Evolutionary conservation across 1,284 basidiomycete species (phyloP), one percentile per base, ranked within the genome.

Genomic region (Serendipita sp.): DNA sequence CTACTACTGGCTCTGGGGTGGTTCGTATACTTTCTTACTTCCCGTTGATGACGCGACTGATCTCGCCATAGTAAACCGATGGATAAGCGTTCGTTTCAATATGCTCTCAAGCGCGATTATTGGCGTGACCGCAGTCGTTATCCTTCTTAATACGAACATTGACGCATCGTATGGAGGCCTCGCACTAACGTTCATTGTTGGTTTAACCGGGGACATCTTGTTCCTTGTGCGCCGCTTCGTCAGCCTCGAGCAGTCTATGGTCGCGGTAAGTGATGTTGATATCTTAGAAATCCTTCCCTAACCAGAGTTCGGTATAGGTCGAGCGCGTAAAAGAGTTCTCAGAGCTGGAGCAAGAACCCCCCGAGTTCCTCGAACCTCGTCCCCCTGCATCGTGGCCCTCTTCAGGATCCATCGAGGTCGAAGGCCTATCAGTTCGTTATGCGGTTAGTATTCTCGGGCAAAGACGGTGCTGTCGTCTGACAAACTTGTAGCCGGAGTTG

Each of bases 261-360:
- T 86, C 65, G 67, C 77, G 64, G 30, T 3, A 47, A 3, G 34
- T 47, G 3, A 61, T 10, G 55, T 17, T 15, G 10, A 42, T 35
- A 13, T 13, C n/a, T 35, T n/a, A 34, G 22, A 13, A 41, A 38
- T 8, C 2, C 32, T 30, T 41, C 38, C 13, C 5, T 6, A 65
- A n/a, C 55, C 29, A 49, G 22, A 49, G 30, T 49, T 61, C 53
- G 61, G 55, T 17, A 44, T 65, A 88, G 86, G 86, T 97, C 58
- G 94, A 97, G 73, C 85, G 93, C 49, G 82, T 96, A 70, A 91
- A 91, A 71, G 91, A 93, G 71, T 95, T 92, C 72, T 87, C 89
- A 1, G 89, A 93, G 68, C 75, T 96, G 26, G 73, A 77, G 50
- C 79, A 81, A 53, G 91, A 94, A 74, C 79, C 84, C 10, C 78